A percentile compares a stretch with the other conserved stretches of the same genome.
These are phyloP conservation scores for Orbilia blumenaviensis DNA, from an alignment of 2,329 filamentous ascomycete species.

Conservation along the genomic window DNA sequence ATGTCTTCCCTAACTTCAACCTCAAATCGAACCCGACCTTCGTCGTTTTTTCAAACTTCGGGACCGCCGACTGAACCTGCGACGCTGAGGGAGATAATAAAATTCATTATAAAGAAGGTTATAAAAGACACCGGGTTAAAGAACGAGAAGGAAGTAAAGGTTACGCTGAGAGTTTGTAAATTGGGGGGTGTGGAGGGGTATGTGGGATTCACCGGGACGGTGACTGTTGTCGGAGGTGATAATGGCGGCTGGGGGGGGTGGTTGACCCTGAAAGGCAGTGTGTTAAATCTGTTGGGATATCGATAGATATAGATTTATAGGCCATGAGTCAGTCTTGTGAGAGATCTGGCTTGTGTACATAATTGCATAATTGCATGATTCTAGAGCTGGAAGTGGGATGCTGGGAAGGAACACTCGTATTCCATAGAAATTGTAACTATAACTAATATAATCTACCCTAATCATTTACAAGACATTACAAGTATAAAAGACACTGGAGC, in stretches of 20 bases:
- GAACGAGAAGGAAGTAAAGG: neutral
- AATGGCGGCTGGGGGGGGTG: neutral
- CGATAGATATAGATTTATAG: too few relatives aligned
- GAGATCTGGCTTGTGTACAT: too few relatives aligned
- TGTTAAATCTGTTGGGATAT: neutral
- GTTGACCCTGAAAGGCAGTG: neutral
- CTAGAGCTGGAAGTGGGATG: too few relatives aligned
- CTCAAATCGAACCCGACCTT: neutral
- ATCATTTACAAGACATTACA: slow-evolving; percentile 9
- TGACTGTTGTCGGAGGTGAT: neutral
- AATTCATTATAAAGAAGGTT: neutral
- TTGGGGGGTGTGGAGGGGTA: neutral
- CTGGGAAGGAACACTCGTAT: neutral
- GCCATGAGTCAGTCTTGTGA: too few relatives aligned
- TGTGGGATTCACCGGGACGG: neutral
- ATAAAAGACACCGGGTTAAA: neutral
- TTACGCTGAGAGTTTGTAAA: neutral
- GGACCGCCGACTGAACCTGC: neutral
- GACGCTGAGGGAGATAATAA: neutral
- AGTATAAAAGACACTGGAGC: too few relatives aligned
- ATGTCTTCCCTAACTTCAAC: too few relatives aligned
- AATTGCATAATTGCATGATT: neutral
- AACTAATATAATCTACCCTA: slow-evolving; percentile 17
- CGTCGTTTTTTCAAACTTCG: neutral
- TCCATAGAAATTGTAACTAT: slow-evolving; percentile 6